These are phyloP conservation scores for Trichocladium antarcticum DNA, from an alignment of 495 filamentous ascomycete species.

Conservation along the genomic window DNA sequence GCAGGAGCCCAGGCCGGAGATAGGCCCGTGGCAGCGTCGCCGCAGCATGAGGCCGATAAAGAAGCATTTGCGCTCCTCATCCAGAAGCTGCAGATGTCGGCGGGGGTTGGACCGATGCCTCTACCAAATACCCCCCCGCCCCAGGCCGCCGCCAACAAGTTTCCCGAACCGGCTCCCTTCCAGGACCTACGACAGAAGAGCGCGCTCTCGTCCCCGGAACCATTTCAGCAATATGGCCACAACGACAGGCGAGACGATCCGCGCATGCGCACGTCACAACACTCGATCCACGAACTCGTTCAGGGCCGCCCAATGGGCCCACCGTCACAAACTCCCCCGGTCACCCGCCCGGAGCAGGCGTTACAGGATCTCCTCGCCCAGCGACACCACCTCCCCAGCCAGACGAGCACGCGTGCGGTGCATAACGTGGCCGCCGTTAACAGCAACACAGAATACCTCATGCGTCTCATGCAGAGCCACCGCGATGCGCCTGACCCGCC, in stretches of 20 bases:
- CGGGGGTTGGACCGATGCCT: constrained; percentile 15
- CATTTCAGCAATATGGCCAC: constrained; percentile 34
- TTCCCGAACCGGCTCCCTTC: constrained; percentile 25
- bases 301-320: constrained; percentile 31
- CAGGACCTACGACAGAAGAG: constrained; percentile 22
- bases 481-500: constrained; percentile 34
- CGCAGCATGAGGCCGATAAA: constrained; percentile 61
- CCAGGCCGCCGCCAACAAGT: constrained; percentile 11
- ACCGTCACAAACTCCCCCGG: constrained; percentile 27
- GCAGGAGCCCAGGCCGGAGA: constrained; percentile 13
- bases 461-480: constrained; percentile 43
- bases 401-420: constrained; percentile 25
- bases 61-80: constrained; percentile 83
- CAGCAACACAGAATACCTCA: constrained; percentile 44
- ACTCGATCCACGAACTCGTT: constrained; percentile 34
- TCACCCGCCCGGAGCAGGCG: constrained; percentile 40
- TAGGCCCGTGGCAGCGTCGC: constrained; percentile 4
- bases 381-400: constrained; percentile 35
- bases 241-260: constrained; percentile 34
- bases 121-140: constrained; percentile 16
- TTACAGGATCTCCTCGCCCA: constrained; percentile 44
- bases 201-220: constrained; percentile 30
- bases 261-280: constrained; percentile 17
- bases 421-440: constrained; percentile 33
- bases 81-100: constrained; percentile 55